These are phyloP conservation scores for Leccinellum rugosiceps DNA, from an alignment of 768 basidiomycete genomes.

Conservation along the genomic window DNA sequence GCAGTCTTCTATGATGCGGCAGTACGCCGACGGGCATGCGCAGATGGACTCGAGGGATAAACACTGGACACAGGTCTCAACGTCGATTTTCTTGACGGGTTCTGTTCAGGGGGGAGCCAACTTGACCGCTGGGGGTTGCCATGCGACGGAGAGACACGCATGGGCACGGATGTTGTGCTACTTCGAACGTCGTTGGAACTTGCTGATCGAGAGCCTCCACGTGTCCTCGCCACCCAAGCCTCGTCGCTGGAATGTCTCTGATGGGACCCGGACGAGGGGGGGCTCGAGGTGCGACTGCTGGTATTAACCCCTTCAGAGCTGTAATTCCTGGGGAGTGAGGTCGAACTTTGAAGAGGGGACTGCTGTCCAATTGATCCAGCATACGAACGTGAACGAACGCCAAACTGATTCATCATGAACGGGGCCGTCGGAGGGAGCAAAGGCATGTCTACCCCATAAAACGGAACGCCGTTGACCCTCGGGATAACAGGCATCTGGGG, in stretches of 20 bases:
- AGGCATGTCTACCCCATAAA: slow-evolving; percentile 58
- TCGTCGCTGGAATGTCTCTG: slow-evolving; percentile 33
- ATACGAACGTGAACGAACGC: slow-evolving; percentile 38
- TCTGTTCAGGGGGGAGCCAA: slow-evolving; percentile 22
- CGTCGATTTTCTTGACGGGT: slow-evolving; percentile 9
- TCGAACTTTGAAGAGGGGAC: slow-evolving; percentile 22
- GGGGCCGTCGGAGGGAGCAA: slow-evolving; percentile 71
- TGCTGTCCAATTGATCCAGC: slow-evolving; percentile 32
- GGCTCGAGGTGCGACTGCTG: slow-evolving; percentile 17
- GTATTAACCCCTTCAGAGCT: slow-evolving; percentile 24
- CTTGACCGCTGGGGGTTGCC: slow-evolving; percentile 21
- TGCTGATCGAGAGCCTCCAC: slow-evolving; percentile 10
- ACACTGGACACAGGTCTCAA: slow-evolving; percentile 16
- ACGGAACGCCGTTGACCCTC: slow-evolving; percentile 36
- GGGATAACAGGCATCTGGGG: slow-evolving; percentile 35
- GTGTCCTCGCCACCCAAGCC: slow-evolving; percentile 12
- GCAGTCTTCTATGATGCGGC: slow-evolving; percentile 18
- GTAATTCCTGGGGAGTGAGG: slow-evolving; percentile 20
- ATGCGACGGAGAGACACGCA: slow-evolving; percentile 8
- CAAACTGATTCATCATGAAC: slow-evolving; percentile 66
- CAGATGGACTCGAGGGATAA: slow-evolving; percentile 11
- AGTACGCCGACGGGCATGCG: slow-evolving; percentile 17
- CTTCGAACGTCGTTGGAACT: slow-evolving; percentile 18
- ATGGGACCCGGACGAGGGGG: slow-evolving; percentile 20
- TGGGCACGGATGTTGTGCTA: slow-evolving; percentile 7